Evolutionary conservation across 306 rosid species (phyloP).

Genomic region (Vachellia collinsii): DNA sequence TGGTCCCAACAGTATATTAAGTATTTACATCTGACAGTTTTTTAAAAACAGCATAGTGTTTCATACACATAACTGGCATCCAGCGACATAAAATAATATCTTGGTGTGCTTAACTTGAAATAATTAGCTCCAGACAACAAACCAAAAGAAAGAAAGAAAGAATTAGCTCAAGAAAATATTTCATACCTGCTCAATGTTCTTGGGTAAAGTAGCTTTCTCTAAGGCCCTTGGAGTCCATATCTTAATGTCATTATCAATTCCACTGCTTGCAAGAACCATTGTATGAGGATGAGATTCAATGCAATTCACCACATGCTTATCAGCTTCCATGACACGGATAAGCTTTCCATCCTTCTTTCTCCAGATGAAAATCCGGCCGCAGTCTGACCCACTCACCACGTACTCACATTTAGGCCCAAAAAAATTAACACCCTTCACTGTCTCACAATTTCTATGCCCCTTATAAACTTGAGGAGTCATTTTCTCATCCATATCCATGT

Average conservation of each 20-base stretch:
- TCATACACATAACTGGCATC: conserved; percentile 29
- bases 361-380: conserved; percentile 97
- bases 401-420: conserved; percentile 91
- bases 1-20: not conserved
- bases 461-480: conserved; percentile 70
- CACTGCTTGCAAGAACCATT: conserved; percentile 92
- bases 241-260: conserved; percentile 83
- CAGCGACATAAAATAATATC: conserved; percentile 5
- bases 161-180: conserved; percentile 35
- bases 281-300: conserved; percentile 91
- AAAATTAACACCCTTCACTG: conserved; percentile 93
- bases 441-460: conserved; percentile 82
- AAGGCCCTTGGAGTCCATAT: conserved; percentile 90
- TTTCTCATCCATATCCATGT: conserved; percentile 49
- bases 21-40: not conserved
- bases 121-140: conserved; percentile 19
- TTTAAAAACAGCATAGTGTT: not conserved
- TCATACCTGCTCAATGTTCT: conserved; percentile 72
- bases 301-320: conserved; percentile 82
- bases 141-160: conserved; percentile 10
- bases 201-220: conserved; percentile 79
- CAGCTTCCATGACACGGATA: conserved; percentile 94
- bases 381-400: conserved; percentile 96
- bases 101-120: conserved; percentile 20
- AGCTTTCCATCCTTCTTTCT: conserved; percentile 83